A percentile compares a stretch with the other conserved stretches of the same genome.
Evolutionary conservation across 2,329 filamentous ascomycete species (phyloP).

Genomic region (Fusarium pseudoanthophilum): DNA sequence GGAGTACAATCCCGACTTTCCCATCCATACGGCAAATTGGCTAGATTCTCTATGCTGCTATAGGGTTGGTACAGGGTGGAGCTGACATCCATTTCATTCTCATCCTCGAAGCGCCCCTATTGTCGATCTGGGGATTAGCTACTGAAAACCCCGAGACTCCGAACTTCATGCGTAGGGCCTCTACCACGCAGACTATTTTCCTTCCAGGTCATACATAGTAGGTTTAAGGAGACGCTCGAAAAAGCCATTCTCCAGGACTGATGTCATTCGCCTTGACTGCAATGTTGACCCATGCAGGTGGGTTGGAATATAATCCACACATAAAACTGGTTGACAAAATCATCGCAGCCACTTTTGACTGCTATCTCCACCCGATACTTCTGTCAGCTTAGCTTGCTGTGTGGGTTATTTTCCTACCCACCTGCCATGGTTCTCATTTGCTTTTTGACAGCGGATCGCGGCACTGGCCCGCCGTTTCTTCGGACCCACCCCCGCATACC

Average conservation of each 20-base stretch:
- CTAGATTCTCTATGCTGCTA: background rate
- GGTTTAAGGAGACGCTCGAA: background rate
- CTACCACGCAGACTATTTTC: background rate
- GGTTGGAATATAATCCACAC: no score
- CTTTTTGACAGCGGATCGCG: background rate
- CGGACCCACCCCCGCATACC: constrained; percentile 1
- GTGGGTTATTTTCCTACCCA: no score
- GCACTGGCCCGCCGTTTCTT: background rate
- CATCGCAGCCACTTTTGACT: no score
- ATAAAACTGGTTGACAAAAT: no score
- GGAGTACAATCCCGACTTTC: constrained; percentile 14
- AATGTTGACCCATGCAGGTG: background rate
- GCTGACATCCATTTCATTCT: background rate
- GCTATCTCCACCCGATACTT: no score
- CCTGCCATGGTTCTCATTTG: background rate
- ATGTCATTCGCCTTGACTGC: background rate
- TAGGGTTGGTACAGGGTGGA: constrained; percentile 3
- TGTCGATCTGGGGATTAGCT: background rate
- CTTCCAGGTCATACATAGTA: background rate
- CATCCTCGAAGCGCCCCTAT: constrained; percentile 10
- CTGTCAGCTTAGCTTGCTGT: no score
- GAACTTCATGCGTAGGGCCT: constrained; percentile 10
- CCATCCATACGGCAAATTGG: background rate
- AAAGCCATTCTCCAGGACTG: background rate
- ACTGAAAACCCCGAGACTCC: constrained; percentile 27